Evolutionary conservation across 768 basidiomycete species (phyloP), one percentile per base, ranked within the genome.

Genomic region (Pholiota microspora): DNA sequence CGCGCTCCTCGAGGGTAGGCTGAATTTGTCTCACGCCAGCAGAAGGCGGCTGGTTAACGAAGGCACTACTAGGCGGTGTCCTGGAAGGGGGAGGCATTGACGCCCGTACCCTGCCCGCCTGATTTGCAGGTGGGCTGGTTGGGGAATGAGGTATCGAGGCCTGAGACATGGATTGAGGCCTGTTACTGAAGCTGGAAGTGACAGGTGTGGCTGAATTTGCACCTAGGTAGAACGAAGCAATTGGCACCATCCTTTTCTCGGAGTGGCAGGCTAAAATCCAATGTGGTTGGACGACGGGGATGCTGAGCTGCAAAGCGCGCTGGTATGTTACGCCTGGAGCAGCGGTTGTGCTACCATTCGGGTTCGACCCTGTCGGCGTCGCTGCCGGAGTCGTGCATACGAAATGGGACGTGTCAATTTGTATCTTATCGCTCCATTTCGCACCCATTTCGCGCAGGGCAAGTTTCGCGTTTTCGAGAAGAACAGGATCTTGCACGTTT

Each of bases 381-480:
- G 84, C 80, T 0, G 86, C 88, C 2, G 94, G 93, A 0, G 90
- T 93, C 15, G 94, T 96, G 67, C 94, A 96, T 36, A 98, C 94
- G 61, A 97, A 99, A 70, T 99, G 96, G 0, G 95, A 98, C 8
- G 96, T 98, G 66, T 99, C 96, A 54, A 98, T 95, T 73, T 95
- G 92, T 35, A 99, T 94, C 64, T 85, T 89, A 60, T 95, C 89
- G 63, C 86, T 91, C 87, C 89, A 94, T 60, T 88, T 88, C 0
- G 92, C 96, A 36, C 79, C 81, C 89, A 98, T 97, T 62, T 90
- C 86, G 44, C 79, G 67, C 50, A 99, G 71, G 7, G 93, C 92
- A 52, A 83, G 67, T 69, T 92, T 92, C 28, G 89, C 86, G 57
- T 94, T 86, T 64, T 91, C 88, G 53, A 96, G 77, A 54, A 95